These are phyloP conservation scores for Colletotrichum neosansevieriae DNA, from an alignment of 2,329 filamentous ascomycete genomes.

Conservation along the genomic window DNA sequence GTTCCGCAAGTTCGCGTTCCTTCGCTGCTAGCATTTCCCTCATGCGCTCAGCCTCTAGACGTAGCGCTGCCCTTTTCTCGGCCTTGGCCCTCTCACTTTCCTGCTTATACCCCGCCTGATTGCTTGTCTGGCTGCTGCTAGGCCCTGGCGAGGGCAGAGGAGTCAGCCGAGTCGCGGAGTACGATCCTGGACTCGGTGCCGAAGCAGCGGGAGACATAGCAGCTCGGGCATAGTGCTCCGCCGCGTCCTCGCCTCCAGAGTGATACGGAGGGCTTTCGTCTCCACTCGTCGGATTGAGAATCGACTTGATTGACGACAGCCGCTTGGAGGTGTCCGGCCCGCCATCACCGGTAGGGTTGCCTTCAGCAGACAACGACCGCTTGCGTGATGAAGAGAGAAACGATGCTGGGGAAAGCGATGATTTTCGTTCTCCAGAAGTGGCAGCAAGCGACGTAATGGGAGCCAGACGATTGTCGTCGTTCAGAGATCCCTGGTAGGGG, in stretches of 20 bases:
- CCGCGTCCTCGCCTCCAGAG: slow-evolving; percentile 50
- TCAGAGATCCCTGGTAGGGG: slow-evolving; percentile 56
- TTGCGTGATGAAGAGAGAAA: slow-evolving; percentile 73
- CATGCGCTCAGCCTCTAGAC: slow-evolving; percentile 82
- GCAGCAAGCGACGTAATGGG: slow-evolving; percentile 63
- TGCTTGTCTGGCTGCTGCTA: slow-evolving; percentile 41
- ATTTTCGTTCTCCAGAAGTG: slow-evolving; percentile 60
- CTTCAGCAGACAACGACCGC: slow-evolving; percentile 74
- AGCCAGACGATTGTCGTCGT: slow-evolving; percentile 69
- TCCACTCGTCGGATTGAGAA: slow-evolving; percentile 70
- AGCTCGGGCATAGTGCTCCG: slow-evolving; percentile 57
- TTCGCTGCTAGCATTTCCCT: slow-evolving; percentile 78
- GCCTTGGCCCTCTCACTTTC: slow-evolving; percentile 67
- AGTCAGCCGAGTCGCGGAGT: slow-evolving; percentile 47
- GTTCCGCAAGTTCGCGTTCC: slow-evolving; percentile 74
- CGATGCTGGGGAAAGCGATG: slow-evolving; percentile 71
- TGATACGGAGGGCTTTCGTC: slow-evolving; percentile 43
- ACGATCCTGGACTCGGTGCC: slow-evolving; percentile 55
- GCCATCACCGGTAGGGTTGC: slow-evolving; percentile 50
- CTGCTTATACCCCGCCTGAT: slow-evolving; percentile 48
- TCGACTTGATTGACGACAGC: slow-evolving; percentile 80
- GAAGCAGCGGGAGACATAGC: slow-evolving; percentile 56
- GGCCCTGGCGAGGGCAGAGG: slow-evolving; percentile 46
- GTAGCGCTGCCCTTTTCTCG: slow-evolving; percentile 74
- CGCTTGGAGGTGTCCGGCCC: slow-evolving; percentile 67